Percentiles rank a stretch among this genome's conserved stretches.
Evolutionary conservation across 371 early-diverging fungal genomes (phyloP).

Genomic region (Mucor lusitanicus): DNA sequence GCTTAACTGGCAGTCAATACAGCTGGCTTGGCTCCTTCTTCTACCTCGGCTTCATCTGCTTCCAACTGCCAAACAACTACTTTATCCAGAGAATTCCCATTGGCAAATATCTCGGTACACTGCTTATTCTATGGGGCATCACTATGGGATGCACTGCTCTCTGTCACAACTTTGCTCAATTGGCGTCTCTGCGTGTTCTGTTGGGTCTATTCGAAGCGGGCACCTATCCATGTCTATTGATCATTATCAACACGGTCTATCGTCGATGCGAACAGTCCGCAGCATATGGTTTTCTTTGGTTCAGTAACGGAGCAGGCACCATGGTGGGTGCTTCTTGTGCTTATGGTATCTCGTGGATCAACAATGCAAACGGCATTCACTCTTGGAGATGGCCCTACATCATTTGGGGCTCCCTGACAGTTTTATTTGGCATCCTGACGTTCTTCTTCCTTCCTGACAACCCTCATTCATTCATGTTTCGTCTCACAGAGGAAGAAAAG

Average conservation of each 20-base stretch:
- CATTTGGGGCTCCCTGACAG: slow-evolving; percentile 27
- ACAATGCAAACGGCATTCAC: slow-evolving; percentile 17
- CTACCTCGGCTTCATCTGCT: slow-evolving; percentile 33
- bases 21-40: slow-evolving; percentile 34
- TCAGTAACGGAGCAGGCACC: slow-evolving; percentile 26
- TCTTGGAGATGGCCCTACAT: slow-evolving; percentile 36
- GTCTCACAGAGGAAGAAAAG: slow-evolving; percentile 29
- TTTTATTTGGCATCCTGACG: slow-evolving; percentile 17
- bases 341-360: slow-evolving; percentile 24
- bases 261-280: slow-evolving; percentile 37
- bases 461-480: slow-evolving; percentile 19
- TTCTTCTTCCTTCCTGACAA: slow-evolving; percentile 30
- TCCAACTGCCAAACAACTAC: slow-evolving; percentile 34
- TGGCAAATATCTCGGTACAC: slow-evolving; percentile 25
- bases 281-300: slow-evolving; percentile 10
- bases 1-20: slow-evolving; percentile 23
- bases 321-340: slow-evolving; percentile 19
- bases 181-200: slow-evolving; percentile 25
- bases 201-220: slow-evolving; percentile 41
- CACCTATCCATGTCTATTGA: slow-evolving; percentile 25
- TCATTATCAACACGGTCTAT: slow-evolving; percentile 34
- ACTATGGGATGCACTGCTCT: slow-evolving; percentile 27
- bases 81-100: slow-evolving; percentile 36
- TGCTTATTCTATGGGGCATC: slow-evolving; percentile 36
- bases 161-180: slow-evolving; percentile 27